A percentile compares a stretch with the other conserved stretches of the same genome.
These are phyloP conservation scores for Podospora fimiseda DNA, from an alignment of 495 filamentous ascomycete species.

Conservation along the genomic window DNA sequence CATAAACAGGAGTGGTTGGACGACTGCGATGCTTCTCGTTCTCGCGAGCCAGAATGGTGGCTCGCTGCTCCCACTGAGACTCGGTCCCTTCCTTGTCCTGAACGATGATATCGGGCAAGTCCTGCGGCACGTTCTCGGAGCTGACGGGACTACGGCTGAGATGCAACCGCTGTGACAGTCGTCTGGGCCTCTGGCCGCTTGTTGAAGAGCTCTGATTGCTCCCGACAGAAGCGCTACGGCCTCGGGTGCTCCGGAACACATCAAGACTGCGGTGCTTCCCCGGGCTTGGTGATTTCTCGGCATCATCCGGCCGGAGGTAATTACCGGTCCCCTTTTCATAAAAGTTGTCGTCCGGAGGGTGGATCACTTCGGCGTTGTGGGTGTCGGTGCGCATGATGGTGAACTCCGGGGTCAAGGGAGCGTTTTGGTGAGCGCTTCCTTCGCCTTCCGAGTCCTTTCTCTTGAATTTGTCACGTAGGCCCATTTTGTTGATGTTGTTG, in stretches of 20 bases:
- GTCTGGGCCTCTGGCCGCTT: constrained; percentile 31
- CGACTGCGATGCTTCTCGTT: constrained; percentile 49
- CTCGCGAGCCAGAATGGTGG: constrained; percentile 70
- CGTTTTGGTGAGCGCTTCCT: constrained; percentile 26
- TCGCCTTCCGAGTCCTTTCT: constrained; percentile 54
- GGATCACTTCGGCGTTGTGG: constrained; percentile 66
- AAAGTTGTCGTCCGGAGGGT: constrained; percentile 46
- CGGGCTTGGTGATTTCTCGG: neutral
- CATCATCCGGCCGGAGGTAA: constrained; percentile 14
- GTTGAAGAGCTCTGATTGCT: constrained; percentile 32
- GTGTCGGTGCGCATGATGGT: constrained; percentile 83
- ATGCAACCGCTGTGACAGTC: constrained; percentile 67
- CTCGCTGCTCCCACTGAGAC: constrained; percentile 76
- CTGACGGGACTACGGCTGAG: constrained; percentile 53
- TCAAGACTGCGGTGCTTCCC: constrained; percentile 24
- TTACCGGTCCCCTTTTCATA: constrained; percentile 31
- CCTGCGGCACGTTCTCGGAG: constrained; percentile 67
- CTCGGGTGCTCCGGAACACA: constrained; percentile 31
- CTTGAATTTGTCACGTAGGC: constrained; percentile 65
- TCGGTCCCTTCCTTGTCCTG: constrained; percentile 38
- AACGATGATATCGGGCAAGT: constrained; percentile 66
- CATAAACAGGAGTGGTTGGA: constrained; percentile 25
- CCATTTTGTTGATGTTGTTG: constrained; percentile 45
- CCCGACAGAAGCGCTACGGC: constrained; percentile 42
- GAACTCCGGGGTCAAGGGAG: constrained; percentile 54